A percentile compares a stretch with the other conserved stretches of the same genome.
phyloP scores from a whole-genome alignment of 768 basidiomycete species.

The Phlegmacium glaucopus region DNA sequence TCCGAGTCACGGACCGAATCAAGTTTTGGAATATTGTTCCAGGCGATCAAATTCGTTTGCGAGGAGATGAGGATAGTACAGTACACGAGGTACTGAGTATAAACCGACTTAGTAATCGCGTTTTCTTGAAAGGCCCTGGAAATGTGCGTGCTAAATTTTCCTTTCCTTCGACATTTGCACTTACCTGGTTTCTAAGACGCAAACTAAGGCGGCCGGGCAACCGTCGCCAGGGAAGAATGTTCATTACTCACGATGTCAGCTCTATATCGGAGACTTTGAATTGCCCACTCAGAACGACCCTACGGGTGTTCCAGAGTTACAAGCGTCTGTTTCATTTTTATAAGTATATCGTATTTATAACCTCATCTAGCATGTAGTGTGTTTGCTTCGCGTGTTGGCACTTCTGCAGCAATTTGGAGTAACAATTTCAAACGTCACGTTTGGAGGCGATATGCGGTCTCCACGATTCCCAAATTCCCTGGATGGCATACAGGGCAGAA shows the following conservation, averaged over 20 bases:
- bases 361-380: conserved; percentile 43
- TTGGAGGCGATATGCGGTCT: conserved; percentile 72
- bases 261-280: conserved; percentile 67
- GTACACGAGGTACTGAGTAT: conserved; percentile 72
- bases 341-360: neutral
- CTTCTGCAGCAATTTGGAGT: conserved; percentile 59
- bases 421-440: conserved; percentile 51
- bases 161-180: neutral
- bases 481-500: conserved; percentile 31
- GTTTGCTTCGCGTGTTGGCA: conserved; percentile 71
- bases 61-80: conserved; percentile 56
- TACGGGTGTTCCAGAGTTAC: conserved; percentile 29
- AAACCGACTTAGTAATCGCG: conserved; percentile 70
- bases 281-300: conserved; percentile 44
- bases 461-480: conserved; percentile 57
- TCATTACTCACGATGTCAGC: conserved; percentile 79
- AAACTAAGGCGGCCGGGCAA: conserved; percentile 19
- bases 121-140: conserved; percentile 45
- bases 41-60: conserved; percentile 72
- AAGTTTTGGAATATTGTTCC: conserved; percentile 88
- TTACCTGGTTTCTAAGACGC: conserved; percentile 10
- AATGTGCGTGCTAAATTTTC: conserved; percentile 17
- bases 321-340: conserved; percentile 39
- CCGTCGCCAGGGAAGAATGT: conserved; percentile 44
- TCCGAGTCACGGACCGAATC: conserved; percentile 64